A percentile compares a stretch with the other conserved stretches of the same genome.
Conservation (phyloP, 805 yeast genomes). For the Priceomyces fermenticarens region DNA sequence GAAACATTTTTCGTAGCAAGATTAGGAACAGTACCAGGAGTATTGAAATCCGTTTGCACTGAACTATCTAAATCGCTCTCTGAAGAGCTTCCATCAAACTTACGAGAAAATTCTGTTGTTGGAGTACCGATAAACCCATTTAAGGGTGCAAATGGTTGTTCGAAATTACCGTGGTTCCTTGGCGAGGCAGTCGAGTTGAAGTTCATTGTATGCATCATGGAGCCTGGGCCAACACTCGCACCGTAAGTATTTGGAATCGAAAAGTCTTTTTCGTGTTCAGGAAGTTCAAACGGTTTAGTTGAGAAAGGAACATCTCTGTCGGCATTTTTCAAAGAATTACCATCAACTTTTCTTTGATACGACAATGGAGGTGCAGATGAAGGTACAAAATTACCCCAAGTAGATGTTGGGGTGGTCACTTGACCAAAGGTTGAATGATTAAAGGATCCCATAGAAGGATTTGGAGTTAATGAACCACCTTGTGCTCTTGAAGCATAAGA, state of each 20-base stretch:
- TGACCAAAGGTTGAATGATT: conserved; percentile 10
- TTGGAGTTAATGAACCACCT: conserved; percentile 24
- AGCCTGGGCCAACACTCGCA: too few relatives aligned
- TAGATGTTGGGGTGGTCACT: conserved; percentile 31
- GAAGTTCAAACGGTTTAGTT: conserved; percentile 24
- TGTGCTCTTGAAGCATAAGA: conserved; percentile 3
- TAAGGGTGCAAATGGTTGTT: conserved; percentile 2
- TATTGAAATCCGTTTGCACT: conserved; percentile 5
- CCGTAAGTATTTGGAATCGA: too few relatives aligned
- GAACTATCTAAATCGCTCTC: conserved; percentile 13
- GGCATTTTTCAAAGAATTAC: not conserved
- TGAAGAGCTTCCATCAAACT: conserved; percentile 7
- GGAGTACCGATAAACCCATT: conserved; percentile 1
- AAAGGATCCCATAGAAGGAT: conserved; percentile 16
- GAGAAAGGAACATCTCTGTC: conserved; percentile 9
- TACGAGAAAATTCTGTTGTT: not conserved
- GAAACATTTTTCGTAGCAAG: conserved; percentile 1
- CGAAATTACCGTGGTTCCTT: too few relatives aligned
- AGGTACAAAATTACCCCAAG: conserved; percentile 35
- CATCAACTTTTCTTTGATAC: conserved; percentile 8
- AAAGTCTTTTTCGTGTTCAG: conserved; percentile 8
- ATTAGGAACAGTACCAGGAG: conserved; percentile 2
- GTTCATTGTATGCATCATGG: too few relatives aligned
- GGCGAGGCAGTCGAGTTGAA: too few relatives aligned
- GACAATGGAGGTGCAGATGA: conserved; percentile 37